Evolutionary conservation across 106 monocot genomes (phyloP).

Genomic region (Gastrodia elata): DNA sequence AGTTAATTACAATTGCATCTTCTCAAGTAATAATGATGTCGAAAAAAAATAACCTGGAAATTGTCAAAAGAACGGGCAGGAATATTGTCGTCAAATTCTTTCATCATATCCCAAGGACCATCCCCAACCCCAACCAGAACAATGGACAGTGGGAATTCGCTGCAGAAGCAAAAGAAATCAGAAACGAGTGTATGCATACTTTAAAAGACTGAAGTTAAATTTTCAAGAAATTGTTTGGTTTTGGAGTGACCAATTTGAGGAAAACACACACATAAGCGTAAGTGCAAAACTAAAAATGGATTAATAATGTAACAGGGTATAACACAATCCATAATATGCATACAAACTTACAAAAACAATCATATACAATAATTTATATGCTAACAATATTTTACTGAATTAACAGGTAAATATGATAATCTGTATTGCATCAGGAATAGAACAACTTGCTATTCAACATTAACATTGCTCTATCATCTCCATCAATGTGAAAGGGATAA

Average conservation of each 20-base stretch:
- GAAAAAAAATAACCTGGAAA: slow-evolving; percentile 7
- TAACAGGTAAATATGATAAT: not conserved
- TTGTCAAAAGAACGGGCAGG: slow-evolving; percentile 27
- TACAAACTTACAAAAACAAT: not conserved
- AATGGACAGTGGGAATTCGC: slow-evolving; percentile 83
- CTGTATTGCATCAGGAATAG: not conserved
- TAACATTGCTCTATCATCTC: not conserved
- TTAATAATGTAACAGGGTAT: not conserved
- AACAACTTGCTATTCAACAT: not conserved
- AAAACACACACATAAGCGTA: not conserved
- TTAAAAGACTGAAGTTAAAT: not conserved
- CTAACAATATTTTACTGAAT: not conserved
- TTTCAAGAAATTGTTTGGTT: not conserved
- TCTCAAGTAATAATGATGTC: not conserved
- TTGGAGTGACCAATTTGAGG: not conserved
- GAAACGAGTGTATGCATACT: not conserved
- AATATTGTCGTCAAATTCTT: slow-evolving; percentile 93
- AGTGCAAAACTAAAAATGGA: not conserved
- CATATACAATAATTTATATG: not conserved
- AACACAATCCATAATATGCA: not conserved
- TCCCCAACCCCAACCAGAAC: slow-evolving; percentile 95
- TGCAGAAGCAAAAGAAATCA: slow-evolving; percentile 19
- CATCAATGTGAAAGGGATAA: not conserved
- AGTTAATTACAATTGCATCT: not conserved
- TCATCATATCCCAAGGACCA: slow-evolving; percentile 98